Conservation (phyloP, 2,329 filamentous ascomycete species). For the Fusarium euwallaceae region DNA sequence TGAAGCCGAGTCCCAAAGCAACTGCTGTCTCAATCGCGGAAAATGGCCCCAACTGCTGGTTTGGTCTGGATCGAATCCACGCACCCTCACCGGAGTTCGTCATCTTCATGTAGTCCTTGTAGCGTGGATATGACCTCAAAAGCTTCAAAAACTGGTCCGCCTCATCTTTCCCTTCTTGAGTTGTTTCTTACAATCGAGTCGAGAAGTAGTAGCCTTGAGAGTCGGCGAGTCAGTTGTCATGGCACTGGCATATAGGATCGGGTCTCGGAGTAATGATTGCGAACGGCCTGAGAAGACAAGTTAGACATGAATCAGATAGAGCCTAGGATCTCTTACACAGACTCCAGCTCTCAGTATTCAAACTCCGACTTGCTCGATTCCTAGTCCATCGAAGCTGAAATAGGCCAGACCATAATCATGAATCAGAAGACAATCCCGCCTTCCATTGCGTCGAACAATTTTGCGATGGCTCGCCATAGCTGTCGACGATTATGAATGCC, state of each 20-base stretch:
- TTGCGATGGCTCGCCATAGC: background rate
- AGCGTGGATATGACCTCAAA: no score
- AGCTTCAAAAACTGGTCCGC: background rate
- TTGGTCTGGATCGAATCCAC: no score
- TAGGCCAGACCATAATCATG: background rate
- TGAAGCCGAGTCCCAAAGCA: background rate
- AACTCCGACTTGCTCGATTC: background rate
- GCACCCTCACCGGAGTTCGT: no score
- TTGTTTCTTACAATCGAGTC: background rate
- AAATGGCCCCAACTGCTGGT: no score
- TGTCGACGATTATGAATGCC: background rate
- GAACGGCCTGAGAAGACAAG: background rate
- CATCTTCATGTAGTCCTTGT: no score
- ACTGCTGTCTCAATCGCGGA: background rate
- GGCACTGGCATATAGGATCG: background rate
- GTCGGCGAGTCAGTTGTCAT: background rate
- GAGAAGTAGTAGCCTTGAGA: background rate
- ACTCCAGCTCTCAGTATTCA: background rate
- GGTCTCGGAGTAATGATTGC: background rate
- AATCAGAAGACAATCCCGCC: background rate
- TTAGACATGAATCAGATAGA: background rate
- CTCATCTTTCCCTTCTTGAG: background rate
- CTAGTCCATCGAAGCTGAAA: background rate
- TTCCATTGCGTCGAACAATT: background rate
- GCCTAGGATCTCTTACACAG: rapidly evolving